Base-by-base conservation (phyloP, 345 rosid genomes). In the Citrus mangshanensis region DNA sequence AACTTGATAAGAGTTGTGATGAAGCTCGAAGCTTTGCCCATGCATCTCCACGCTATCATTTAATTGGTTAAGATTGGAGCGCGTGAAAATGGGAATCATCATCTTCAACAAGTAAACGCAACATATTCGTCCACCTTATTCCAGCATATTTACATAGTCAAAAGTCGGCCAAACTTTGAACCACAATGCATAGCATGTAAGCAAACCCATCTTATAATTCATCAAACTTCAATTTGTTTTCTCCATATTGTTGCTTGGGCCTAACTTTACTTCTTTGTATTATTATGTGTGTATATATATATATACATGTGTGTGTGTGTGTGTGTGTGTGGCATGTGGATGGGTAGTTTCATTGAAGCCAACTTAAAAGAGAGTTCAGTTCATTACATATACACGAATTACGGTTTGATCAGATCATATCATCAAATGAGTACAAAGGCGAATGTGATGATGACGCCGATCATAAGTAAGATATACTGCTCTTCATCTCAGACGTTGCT, bases 381-480 rank as follows among this genome's bases (percentile, higher is more conserved):
- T 14, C 46, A 9, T 9, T 9, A 65, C 0, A 65, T 10, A 27
- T 16, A 14, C 9, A 30, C 22, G 0, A 13, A 13, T 12, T 13
- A 3, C 51, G 1, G 4, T 46, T 46, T 46, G 18, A 46, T 46
- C 18, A 13, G 51, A 46, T 46, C 51, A 46, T 46, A 46, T 46
- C 18, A 5, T 25, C 19, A 67, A n/a, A 79, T 64, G 82, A 76
- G 51, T 42, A 73, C 54, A 12, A 68, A 65, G 71, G 81, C 46
- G 35, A 69, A 24, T 28, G 13, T 13, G 49, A 68, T 10, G 24
- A 25, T 18, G 49, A 56, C 75, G 76, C 77, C 92, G 8, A 77
- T 92, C 13, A 87, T 95, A 64, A 90, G 97, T 77, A 93, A 95
- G 85, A 42, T 90, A 46, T 88, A 93, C 63, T 91, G 95, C 72